Base-by-base conservation (phyloP, 805 yeast genomes). In the Wickerhamiella lipophila region DNA sequence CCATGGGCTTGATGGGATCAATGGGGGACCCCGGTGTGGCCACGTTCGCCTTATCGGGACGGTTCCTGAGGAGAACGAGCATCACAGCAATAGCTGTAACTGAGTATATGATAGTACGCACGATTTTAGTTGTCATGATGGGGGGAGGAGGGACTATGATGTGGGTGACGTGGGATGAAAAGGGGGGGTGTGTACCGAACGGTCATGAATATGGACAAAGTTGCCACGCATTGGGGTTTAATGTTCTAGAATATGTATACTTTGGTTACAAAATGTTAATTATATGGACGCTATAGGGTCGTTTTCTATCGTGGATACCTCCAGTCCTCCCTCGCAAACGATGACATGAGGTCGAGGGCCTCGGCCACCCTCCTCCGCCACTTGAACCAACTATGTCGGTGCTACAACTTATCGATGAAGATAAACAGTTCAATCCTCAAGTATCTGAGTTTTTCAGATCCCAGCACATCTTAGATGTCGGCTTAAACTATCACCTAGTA, bases 401-500 rank as follows among this genome's bases (percentile, higher is more conserved):
- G 39, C 46, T 55, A 23, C 87, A 80, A 61, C 68, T 80, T 47
- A 78, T 80, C 51, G 74, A 79, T 59, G 85, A 79, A 56, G 56
- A 70, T 56, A 80, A 80, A 58, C 53, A 59, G 34, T 80, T 79
- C 70, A 75, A 71, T 55, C 46, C 53, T 2, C 51, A 62, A 2
- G 56, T 70, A 9, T 51, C 59, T 16, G 49, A 58, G 3, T 68
- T 67, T 48, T 58, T 70, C 42, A 54, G 58, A 21, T n/a, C 30
- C 25, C 39, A 35, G 16, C 51, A 50, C 8, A 21, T 54, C 15
- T 42, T 41, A 6, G 9, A 39, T 39, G 70, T 73, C 12, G 94
- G 88, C 0, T 68, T 81, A 49, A 72, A 81, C 56, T 88, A 89
- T 68, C 95, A 92, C 63, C 78, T 92, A 16, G 84, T 92, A 3